A percentile compares a stretch with the other conserved stretches of the same genome.
phyloP scores from a whole-genome alignment of 2,329 filamentous ascomycete species.

The Berkeleyomyces basicola region DNA sequence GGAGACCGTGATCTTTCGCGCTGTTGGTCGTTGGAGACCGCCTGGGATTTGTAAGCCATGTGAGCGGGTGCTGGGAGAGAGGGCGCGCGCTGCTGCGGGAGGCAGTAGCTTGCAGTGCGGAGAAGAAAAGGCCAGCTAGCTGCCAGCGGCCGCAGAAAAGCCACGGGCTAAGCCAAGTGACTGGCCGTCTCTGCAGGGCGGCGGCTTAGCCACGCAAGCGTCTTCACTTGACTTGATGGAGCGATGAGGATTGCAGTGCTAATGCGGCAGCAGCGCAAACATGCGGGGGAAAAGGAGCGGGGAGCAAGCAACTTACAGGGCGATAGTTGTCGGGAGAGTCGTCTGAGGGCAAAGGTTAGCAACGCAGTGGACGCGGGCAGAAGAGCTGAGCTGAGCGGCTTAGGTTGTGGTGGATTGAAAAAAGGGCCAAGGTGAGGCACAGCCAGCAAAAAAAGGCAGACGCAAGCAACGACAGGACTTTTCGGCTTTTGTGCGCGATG shows the following conservation, averaged over 20 bases:
- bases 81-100: too few relatives aligned
- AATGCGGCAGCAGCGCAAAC: not conserved
- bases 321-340: constrained; percentile 45
- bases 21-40: constrained; percentile 29
- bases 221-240: not conserved
- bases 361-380: not conserved
- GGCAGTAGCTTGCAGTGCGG: not conserved
- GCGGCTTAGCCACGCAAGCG: not conserved
- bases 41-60: constrained; percentile 2
- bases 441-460: not conserved
- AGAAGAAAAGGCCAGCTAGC: not conserved
- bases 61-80: not conserved
- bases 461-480: too few relatives aligned
- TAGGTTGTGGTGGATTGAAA: not conserved
- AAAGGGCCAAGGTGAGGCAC: not conserved
- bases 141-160: not conserved
- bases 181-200: too few relatives aligned
- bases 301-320: constrained; percentile 31
- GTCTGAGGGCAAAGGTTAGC: constrained; percentile 31
- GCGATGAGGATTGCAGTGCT: not conserved
- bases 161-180: too few relatives aligned
- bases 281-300: not conserved
- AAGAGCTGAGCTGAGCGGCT: too few relatives aligned
- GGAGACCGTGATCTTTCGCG: constrained; percentile 72
- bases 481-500: not conserved